phyloP scores from a whole-genome alignment of 2,329 filamentous ascomycete species.

The Penicillium griseofulvum region DNA sequence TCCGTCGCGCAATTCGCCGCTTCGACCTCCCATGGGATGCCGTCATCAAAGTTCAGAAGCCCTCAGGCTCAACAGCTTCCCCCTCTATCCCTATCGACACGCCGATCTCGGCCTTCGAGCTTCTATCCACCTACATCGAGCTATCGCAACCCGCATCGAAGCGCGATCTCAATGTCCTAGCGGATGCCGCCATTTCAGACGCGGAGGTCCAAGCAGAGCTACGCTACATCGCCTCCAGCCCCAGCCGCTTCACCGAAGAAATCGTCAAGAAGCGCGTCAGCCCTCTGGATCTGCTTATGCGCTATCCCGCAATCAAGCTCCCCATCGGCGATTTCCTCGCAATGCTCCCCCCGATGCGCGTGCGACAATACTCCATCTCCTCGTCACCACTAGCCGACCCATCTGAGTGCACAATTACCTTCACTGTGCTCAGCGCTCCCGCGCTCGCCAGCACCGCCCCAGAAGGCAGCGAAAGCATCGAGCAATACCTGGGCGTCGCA shows the following conservation, averaged over 20 bases:
- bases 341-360: slow-evolving; percentile 73
- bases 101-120: slow-evolving; percentile 60
- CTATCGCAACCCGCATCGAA: slow-evolving; percentile 70
- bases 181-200: slow-evolving; percentile 50
- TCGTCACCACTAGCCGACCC: slow-evolving; percentile 65
- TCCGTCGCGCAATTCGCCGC: slow-evolving; percentile 61
- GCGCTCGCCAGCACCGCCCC: slow-evolving; percentile 46
- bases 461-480: slow-evolving; percentile 35
- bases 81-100: slow-evolving; percentile 52
- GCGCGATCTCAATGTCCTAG: slow-evolving; percentile 52
- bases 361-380: slow-evolving; percentile 77
- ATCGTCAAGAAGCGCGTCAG: slow-evolving; percentile 56
- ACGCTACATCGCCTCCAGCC: slow-evolving; percentile 29
- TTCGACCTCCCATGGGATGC: slow-evolving; percentile 70
- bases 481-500: slow-evolving; percentile 58
- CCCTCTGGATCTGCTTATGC: slow-evolving; percentile 65
- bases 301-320: slow-evolving; percentile 58
- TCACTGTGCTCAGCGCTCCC: slow-evolving; percentile 61
- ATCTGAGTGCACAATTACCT: slow-evolving; percentile 62
- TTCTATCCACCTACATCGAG: slow-evolving; percentile 71
- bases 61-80: slow-evolving; percentile 41
- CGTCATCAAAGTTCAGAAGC: slow-evolving; percentile 59
- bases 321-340: slow-evolving; percentile 66
- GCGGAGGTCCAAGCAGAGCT: slow-evolving; percentile 46
- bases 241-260: slow-evolving; percentile 46